Conservation (phyloP, 176 grass and related monocot species). For the Cenchrus purpureus region DNA sequence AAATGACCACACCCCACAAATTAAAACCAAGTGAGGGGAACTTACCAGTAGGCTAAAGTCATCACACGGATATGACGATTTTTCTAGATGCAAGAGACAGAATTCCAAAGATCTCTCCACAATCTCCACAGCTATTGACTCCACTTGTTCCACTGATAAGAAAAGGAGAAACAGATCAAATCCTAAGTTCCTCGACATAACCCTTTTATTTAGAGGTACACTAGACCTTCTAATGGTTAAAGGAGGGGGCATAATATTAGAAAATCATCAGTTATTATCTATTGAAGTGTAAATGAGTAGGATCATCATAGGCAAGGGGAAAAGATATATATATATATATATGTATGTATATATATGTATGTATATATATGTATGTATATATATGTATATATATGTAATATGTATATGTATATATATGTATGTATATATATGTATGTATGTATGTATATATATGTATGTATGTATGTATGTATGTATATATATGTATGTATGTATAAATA, state of each 20-base stretch:
- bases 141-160: slow-evolving; percentile 77
- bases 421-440: too few relatives aligned
- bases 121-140: slow-evolving; percentile 61
- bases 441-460: too few relatives aligned
- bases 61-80: slow-evolving; percentile 72
- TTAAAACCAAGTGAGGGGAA: slow-evolving; percentile 35
- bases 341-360: too few relatives aligned
- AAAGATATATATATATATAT: too few relatives aligned
- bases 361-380: too few relatives aligned
- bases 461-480: too few relatives aligned
- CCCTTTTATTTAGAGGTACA: background rate
- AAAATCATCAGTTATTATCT: slow-evolving; percentile 14
- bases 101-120: slow-evolving; percentile 84
- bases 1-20: background rate
- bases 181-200: slow-evolving; percentile 12
- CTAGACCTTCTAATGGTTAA: background rate
- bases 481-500: too few relatives aligned
- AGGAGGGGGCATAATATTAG: background rate
- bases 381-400: too few relatives aligned
- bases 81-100: slow-evolving; percentile 73
- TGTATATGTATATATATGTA: too few relatives aligned
- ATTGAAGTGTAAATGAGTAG: slow-evolving; percentile 14
- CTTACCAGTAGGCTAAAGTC: slow-evolving; percentile 81
- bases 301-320: background rate
- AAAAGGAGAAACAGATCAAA: slow-evolving; percentile 48